Conservation (phyloP, 805 yeast species). For the Monosporozyma aquatica region DNA sequence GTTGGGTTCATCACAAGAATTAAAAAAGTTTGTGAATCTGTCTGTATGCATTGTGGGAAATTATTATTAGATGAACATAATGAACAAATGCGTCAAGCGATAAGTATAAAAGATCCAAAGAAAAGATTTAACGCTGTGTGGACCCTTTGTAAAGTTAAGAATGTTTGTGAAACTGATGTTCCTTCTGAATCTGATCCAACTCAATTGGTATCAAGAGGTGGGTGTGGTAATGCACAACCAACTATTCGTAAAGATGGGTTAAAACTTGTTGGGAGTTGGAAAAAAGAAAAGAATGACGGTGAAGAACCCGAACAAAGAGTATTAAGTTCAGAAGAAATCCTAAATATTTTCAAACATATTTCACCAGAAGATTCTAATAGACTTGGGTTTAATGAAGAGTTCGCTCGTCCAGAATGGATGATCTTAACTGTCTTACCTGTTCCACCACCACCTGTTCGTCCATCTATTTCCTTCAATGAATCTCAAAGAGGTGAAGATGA, state of each 20-base stretch:
- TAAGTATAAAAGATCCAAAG: conserved; percentile 85
- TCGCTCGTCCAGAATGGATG: conserved; percentile 98
- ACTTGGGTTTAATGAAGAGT: conserved; percentile 89
- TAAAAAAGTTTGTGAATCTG: conserved; percentile 91
- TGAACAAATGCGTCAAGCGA: conserved; percentile 71
- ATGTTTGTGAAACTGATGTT: conserved; percentile 88
- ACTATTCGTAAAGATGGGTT: conserved; percentile 92
- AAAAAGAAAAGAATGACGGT: conserved; percentile 78
- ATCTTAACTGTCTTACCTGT: conserved; percentile 95
- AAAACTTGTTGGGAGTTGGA: conserved; percentile 98
- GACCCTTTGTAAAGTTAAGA: conserved; percentile 83
- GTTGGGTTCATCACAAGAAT: conserved; percentile 91
- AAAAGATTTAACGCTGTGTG: conserved; percentile 95
- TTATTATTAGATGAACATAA: conserved; percentile 70
- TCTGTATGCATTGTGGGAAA: conserved; percentile 98
- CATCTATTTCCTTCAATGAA: conserved; percentile 95
- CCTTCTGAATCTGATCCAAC: conserved; percentile 56
- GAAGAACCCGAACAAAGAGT: conserved; percentile 87
- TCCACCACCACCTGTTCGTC: conserved; percentile 99
- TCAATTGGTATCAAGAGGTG: conserved; percentile 65
- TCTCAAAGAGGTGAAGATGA: conserved; percentile 99
- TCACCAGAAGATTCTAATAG: conserved; percentile 70
- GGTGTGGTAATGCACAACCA: conserved; percentile 97
- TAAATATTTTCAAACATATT: conserved; percentile 87
- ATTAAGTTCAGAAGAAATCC: conserved; percentile 79